These are phyloP conservation scores for Leucoagaricus sp. DNA, from an alignment of 1,284 basidiomycete genomes.

Conservation along the genomic window DNA sequence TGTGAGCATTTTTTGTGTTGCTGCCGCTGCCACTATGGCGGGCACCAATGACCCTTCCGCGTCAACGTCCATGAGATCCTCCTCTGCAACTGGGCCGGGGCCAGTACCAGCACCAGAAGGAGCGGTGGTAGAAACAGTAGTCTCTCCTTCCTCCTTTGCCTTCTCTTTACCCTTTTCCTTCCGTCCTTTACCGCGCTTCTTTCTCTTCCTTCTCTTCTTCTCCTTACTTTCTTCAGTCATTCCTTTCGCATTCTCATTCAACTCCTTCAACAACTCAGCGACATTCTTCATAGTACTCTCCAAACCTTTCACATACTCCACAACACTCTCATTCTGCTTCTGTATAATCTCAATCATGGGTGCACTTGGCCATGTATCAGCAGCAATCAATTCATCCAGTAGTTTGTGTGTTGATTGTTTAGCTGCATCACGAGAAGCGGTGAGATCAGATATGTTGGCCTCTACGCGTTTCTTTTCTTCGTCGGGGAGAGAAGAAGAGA, in stretches of 20 bases:
- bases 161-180: slow-evolving; percentile 17
- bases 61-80: slow-evolving; percentile 6
- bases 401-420: not conserved
- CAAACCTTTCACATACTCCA: slow-evolving; percentile 11
- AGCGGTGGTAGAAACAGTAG: too few species aligned
- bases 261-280: slow-evolving; percentile 14
- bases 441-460: not conserved
- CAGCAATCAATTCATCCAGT: not conserved
- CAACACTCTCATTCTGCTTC: slow-evolving; percentile 13
- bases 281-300: slow-evolving; percentile 17
- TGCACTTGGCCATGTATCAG: slow-evolving; percentile 8
- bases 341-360: slow-evolving; percentile 5
- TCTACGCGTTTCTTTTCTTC: slow-evolving; percentile 8
- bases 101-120: too few species aligned
- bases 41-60: not conserved
- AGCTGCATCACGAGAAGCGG: not conserved
- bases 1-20: too few species aligned
- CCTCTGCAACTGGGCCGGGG: not conserved
- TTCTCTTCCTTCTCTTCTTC: slow-evolving; percentile 6
- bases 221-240: slow-evolving; percentile 7
- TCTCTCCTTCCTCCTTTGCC: slow-evolving; percentile 11
- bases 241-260: slow-evolving; percentile 14
- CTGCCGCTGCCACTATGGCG: too few species aligned
- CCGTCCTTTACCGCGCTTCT: not conserved
- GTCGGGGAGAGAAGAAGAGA: not conserved